Evolutionary conservation across 2,329 filamentous ascomycete species (phyloP).

Genomic region (Fusarium decemcellulare): DNA sequence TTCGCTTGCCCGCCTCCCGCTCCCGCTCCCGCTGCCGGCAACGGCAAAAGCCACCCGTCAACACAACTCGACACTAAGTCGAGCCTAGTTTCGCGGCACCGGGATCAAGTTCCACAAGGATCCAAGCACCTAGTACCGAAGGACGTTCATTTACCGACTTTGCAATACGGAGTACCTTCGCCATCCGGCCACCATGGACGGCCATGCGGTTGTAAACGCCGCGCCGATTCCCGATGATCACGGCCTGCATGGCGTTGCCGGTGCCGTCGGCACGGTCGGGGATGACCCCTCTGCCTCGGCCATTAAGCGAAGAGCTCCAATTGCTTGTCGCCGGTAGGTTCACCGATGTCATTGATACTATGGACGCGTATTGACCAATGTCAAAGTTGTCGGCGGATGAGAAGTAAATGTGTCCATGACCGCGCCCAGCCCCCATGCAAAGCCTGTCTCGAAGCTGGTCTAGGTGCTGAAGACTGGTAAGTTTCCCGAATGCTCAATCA

Average conservation of each 20-base stretch:
- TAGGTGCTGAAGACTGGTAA: slow-evolving; percentile 65
- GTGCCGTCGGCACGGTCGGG: slow-evolving; percentile 9
- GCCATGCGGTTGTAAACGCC: slow-evolving; percentile 1
- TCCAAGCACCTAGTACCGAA: slow-evolving; percentile 1
- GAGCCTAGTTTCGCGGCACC: slow-evolving; percentile 22
- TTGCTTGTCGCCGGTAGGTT: slow-evolving; percentile 67
- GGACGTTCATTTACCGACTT: slow-evolving; percentile 10
- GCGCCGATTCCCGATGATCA: not conserved
- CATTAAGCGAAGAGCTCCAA: slow-evolving; percentile 65
- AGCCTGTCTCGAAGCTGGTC: slow-evolving; percentile 65
- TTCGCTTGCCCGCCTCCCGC: slow-evolving; percentile 26
- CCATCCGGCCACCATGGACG: slow-evolving; percentile 9
- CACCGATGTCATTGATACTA: not conserved
- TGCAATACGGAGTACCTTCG: slow-evolving; percentile 5
- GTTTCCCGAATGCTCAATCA: slow-evolving; percentile 25
- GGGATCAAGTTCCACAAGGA: slow-evolving; percentile 24
- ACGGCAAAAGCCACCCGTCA: slow-evolving; percentile 29
- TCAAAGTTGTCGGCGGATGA: slow-evolving; percentile 67
- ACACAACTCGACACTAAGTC: slow-evolving; percentile 26
- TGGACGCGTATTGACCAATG: slow-evolving; percentile 12
- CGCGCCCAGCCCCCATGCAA: slow-evolving; percentile 65
- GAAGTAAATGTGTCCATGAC: slow-evolving; percentile 69
- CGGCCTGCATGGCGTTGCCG: not conserved
- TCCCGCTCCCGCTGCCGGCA: slow-evolving; percentile 28
- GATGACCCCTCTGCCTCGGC: slow-evolving; percentile 29